Conservation (phyloP, 1,284 basidiomycete species). For the Inonotus obliquus region DNA sequence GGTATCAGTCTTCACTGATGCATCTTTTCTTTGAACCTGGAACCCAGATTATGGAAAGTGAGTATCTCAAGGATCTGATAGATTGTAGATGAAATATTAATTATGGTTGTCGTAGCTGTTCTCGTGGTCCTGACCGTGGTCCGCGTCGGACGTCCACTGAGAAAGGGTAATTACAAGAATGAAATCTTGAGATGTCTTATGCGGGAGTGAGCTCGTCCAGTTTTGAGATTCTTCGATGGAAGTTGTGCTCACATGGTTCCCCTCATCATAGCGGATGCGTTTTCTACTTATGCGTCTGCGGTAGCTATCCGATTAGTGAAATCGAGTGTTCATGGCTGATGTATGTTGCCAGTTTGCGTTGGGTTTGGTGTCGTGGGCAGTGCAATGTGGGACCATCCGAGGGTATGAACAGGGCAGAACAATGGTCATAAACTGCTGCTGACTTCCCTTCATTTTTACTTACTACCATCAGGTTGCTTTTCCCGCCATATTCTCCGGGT, state of each 20-base stretch:
- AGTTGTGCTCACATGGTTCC: no score
- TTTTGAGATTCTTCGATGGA: no score
- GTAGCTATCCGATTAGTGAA: no score
- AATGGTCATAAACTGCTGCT: no score
- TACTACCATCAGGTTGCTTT: slow-evolving; percentile 3
- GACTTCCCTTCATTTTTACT: neutral
- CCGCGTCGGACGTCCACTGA: slow-evolving; percentile 5
- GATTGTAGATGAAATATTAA: neutral
- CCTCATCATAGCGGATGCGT: slow-evolving; percentile 10
- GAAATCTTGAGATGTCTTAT: slow-evolving; percentile 10
- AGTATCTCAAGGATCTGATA: neutral
- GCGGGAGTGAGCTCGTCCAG: slow-evolving; percentile 14
- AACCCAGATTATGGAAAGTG: slow-evolving; percentile 13
- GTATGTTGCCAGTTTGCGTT: neutral
- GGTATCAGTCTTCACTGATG: neutral
- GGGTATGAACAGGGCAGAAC: neutral
- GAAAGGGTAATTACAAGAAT: slow-evolving; percentile 12
- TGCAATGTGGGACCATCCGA: slow-evolving; percentile 9
- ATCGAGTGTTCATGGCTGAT: no score
- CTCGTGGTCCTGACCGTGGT: slow-evolving; percentile 10
- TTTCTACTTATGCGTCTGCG: slow-evolving; percentile 15
- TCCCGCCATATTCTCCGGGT: slow-evolving; percentile 14
- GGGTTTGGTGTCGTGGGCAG: slow-evolving; percentile 15
- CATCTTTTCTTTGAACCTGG: neutral
- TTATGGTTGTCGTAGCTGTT: neutral